Evolutionary conservation across 2,329 filamentous ascomycete species (phyloP).

Genomic region (Parasarocladium wereldwijsianum): DNA sequence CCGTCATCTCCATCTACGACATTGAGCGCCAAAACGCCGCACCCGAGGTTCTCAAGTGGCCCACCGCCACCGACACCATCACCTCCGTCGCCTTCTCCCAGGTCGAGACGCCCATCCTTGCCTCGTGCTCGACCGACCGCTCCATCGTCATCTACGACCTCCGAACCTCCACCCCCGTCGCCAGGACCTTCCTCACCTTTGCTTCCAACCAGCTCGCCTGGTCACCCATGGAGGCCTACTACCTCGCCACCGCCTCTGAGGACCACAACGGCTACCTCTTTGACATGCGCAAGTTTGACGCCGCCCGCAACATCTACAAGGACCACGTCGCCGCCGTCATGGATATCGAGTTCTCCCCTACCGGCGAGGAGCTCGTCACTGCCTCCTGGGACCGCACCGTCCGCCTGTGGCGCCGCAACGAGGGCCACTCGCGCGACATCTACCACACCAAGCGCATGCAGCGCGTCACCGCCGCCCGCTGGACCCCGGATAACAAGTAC

Average conservation of each 20-base stretch:
- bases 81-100: constrained; percentile 82
- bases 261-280: constrained; percentile 85
- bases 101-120: constrained; percentile 82
- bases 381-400: constrained; percentile 79
- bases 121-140: constrained; percentile 71
- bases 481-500: constrained; percentile 82
- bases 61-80: constrained; percentile 80
- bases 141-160: constrained; percentile 86
- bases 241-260: constrained; percentile 84
- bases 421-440: constrained; percentile 78
- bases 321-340: constrained; percentile 85
- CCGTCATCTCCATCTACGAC: constrained; percentile 74
- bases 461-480: constrained; percentile 72
- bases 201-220: constrained; percentile 74
- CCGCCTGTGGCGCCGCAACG: constrained; percentile 65
- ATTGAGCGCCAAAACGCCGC: constrained; percentile 67
- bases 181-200: constrained; percentile 69
- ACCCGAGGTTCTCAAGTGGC: constrained; percentile 74
- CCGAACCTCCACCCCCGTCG: constrained; percentile 68
- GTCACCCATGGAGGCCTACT: constrained; percentile 96
- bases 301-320: constrained; percentile 78
- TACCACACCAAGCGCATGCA: constrained; percentile 99
- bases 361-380: constrained; percentile 82
- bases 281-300: constrained; percentile 81
- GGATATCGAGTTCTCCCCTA: constrained; percentile 92